Evolutionary conservation across 2,329 filamentous ascomycete genomes (phyloP).

Genomic region (Myriosclerotinia curreyana): DNA sequence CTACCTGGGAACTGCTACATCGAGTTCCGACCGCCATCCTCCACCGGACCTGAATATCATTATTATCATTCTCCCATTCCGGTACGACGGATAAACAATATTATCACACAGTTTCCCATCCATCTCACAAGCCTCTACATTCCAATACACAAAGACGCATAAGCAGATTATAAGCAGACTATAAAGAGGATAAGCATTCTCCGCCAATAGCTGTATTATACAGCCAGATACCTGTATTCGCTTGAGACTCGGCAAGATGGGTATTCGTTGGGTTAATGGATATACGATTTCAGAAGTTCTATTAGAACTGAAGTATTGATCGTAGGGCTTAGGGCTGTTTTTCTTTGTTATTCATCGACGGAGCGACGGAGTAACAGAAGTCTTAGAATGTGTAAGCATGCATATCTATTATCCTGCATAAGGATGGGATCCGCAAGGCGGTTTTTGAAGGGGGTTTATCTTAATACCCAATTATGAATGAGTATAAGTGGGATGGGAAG

Average conservation of each 20-base stretch:
- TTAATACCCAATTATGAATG: neutral
- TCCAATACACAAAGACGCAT: neutral
- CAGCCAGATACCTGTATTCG: neutral
- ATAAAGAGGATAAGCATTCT: neutral
- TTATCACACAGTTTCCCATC: neutral
- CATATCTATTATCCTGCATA: neutral
- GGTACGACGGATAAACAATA: neutral
- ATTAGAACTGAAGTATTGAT: neutral
- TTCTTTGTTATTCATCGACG: neutral
- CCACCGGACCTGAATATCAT: neutral
- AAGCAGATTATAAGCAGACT: neutral
- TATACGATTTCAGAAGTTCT: neutral
- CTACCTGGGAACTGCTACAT: neutral
- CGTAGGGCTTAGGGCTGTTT: no score
- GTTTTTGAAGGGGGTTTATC: neutral
- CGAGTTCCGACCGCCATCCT: neutral
- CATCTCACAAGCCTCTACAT: neutral
- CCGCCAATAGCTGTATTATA: neutral
- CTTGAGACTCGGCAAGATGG: neutral
- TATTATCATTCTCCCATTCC: no score
- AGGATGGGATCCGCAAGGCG: neutral
- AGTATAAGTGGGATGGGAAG: neutral
- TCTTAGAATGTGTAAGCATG: constrained; percentile 1
- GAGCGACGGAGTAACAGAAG: neutral
- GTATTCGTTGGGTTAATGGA: neutral